A percentile compares a stretch with the other conserved stretches of the same genome.
These are phyloP conservation scores for Penicillium sumatraense DNA, from an alignment of 2,329 filamentous ascomycete genomes.

Conservation along the genomic window DNA sequence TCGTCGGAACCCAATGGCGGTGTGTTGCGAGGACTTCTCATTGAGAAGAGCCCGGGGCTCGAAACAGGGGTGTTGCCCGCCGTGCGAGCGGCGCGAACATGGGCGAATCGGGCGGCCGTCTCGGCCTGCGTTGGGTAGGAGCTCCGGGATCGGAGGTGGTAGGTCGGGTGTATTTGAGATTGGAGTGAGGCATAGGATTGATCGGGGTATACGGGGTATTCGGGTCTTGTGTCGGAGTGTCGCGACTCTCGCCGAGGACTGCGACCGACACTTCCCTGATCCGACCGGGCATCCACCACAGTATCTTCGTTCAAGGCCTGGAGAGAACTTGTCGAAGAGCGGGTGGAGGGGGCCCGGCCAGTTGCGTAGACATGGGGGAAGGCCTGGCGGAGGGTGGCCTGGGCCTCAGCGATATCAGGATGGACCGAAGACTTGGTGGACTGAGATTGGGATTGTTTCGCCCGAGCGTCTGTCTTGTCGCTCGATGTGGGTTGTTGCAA, in stretches of 20 bases:
- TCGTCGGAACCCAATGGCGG: slow-evolving; percentile 42
- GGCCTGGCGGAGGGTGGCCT: slow-evolving; percentile 36
- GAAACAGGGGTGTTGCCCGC: slow-evolving; percentile 54
- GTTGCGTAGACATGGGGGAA: slow-evolving; percentile 41
- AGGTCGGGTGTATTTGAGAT: slow-evolving; percentile 47
- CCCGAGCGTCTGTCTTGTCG: slow-evolving; percentile 26
- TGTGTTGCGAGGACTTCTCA: slow-evolving; percentile 37
- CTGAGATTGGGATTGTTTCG: slow-evolving; percentile 29
- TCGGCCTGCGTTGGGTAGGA: slow-evolving; percentile 49
- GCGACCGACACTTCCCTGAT: slow-evolving; percentile 31
- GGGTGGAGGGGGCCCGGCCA: slow-evolving; percentile 43
- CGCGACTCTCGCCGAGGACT: slow-evolving; percentile 34
- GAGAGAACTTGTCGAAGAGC: slow-evolving; percentile 49
- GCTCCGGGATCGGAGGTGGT: slow-evolving; percentile 46
- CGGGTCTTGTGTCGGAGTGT: slow-evolving; percentile 32
- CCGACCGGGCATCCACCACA: slow-evolving; percentile 42
- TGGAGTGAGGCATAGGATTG: slow-evolving; percentile 54
- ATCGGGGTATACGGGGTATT: slow-evolving; percentile 53
- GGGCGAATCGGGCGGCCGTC: slow-evolving; percentile 21
- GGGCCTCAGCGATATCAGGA: slow-evolving; percentile 34
- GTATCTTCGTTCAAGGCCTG: slow-evolving; percentile 46
- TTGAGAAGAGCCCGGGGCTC: slow-evolving; percentile 52
- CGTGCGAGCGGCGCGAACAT: slow-evolving; percentile 42
- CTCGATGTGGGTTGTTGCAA: slow-evolving; percentile 23
- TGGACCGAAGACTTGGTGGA: slow-evolving; percentile 31